Percentiles rank a stretch among this genome's conserved stretches.
Conservation (phyloP, 352 stramenopile species). For the Aphanomyces invadans region DNA sequence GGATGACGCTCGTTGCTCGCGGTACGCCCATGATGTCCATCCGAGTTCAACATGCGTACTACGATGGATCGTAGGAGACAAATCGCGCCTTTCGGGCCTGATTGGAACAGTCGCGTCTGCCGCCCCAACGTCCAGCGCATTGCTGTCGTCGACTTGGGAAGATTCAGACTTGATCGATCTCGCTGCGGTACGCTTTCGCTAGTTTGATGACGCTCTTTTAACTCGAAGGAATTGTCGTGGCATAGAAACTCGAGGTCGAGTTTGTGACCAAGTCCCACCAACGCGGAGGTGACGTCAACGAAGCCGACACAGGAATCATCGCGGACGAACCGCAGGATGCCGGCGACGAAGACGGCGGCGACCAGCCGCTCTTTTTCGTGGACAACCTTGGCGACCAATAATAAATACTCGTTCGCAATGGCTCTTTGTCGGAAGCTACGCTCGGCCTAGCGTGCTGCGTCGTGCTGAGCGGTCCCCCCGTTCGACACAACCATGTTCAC, state of each 20-base stretch:
- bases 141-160: constrained; percentile 5
- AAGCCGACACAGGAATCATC: background rate
- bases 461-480: too few relatives aligned
- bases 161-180: constrained; percentile 8
- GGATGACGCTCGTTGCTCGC: constrained; percentile 4
- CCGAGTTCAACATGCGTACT: background rate
- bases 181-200: background rate
- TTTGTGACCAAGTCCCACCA: background rate
- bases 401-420: background rate
- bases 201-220: too few relatives aligned
- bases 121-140: background rate
- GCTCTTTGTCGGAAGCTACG: too few relatives aligned
- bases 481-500: too few relatives aligned
- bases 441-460: too few relatives aligned
- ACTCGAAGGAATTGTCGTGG: background rate
- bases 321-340: background rate
- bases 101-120: background rate
- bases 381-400: constrained; percentile 13
- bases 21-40: constrained; percentile 1
- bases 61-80: background rate
- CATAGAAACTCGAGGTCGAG: constrained; percentile 6
- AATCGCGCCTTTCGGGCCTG: background rate
- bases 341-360: background rate
- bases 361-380: constrained; percentile 21
- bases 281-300: background rate